phyloP scores from a whole-genome alignment of 2,329 filamentous ascomycete genomes.

The Penicillium sp. region DNA sequence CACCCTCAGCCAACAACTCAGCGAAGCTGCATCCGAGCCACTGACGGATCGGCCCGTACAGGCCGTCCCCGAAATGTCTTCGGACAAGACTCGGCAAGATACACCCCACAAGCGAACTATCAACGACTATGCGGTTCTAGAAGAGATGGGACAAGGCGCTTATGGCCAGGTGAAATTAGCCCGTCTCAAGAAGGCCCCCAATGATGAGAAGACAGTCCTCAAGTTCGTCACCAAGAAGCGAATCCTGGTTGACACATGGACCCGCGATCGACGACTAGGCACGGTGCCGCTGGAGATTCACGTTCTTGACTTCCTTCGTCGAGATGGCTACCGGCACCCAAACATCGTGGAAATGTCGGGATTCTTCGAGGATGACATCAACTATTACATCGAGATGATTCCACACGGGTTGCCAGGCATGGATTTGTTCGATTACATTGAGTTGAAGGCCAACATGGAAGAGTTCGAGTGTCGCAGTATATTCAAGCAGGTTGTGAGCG shows the following conservation, averaged over 20 bases:
- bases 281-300: constrained; percentile 97
- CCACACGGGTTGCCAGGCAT: constrained; percentile 94
- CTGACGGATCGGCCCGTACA: constrained; percentile 45
- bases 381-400: constrained; percentile 98
- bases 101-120: constrained; percentile 73
- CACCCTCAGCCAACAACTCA: constrained; percentile 53
- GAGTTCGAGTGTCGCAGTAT: constrained; percentile 92
- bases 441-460: constrained; percentile 93
- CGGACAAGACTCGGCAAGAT: constrained; percentile 30
- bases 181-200: constrained; percentile 72
- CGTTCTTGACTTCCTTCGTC: constrained; percentile 86
- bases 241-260: constrained; percentile 98
- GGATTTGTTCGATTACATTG: constrained; percentile 99
- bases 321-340: constrained; percentile 64
- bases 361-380: constrained; percentile 66
- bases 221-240: constrained; percentile 98
- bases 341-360: constrained; percentile 71
- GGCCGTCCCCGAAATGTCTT: constrained; percentile 30
- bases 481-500: constrained; percentile 87
- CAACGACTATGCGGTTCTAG: constrained; percentile 84
- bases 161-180: constrained; percentile 97
- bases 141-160: constrained; percentile 97
- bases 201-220: constrained; percentile 79
- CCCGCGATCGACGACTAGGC: constrained; percentile 84
- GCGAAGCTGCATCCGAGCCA: constrained; percentile 49